These are phyloP conservation scores for Leishmania gerbilli DNA, from an alignment of 208 protist genomes.

Conservation along the genomic window DNA sequence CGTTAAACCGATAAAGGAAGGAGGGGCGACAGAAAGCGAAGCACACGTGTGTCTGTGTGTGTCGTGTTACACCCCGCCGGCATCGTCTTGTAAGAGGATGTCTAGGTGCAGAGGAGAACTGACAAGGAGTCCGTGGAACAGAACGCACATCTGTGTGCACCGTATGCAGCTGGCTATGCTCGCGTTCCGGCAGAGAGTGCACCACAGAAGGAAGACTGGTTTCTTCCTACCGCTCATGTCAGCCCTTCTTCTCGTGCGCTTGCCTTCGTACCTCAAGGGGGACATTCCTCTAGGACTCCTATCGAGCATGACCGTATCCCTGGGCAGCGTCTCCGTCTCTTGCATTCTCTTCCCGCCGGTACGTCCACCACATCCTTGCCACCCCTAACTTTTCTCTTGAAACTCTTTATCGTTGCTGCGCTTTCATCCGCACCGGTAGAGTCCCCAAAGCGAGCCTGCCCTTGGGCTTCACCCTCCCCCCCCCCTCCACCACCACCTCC, in stretches of 20 bases:
- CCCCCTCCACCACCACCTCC: neutral
- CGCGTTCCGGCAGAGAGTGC: neutral
- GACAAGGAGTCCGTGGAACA: neutral
- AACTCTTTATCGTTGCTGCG: neutral
- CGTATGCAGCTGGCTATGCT: neutral
- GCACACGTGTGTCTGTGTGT: neutral
- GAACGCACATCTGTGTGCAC: neutral
- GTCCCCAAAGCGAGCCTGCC: neutral
- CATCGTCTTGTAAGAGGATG: neutral
- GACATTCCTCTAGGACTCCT: neutral
- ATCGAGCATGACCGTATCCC: neutral
- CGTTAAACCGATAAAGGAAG: neutral
- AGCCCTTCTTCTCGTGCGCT: too few relatives aligned
- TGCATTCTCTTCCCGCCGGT: neutral
- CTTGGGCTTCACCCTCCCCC: neutral
- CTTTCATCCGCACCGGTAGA: neutral
- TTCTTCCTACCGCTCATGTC: neutral
- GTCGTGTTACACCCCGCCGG: neutral
- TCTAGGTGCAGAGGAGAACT: neutral
- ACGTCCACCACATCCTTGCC: neutral
- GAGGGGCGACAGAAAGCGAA: neutral
- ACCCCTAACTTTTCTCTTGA: neutral
- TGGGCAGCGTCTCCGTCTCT: neutral
- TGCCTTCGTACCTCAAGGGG: neutral
- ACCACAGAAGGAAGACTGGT: neutral